phyloP scores from a whole-genome alignment of 164 flowering plant species.

The Piper betle region DNA sequence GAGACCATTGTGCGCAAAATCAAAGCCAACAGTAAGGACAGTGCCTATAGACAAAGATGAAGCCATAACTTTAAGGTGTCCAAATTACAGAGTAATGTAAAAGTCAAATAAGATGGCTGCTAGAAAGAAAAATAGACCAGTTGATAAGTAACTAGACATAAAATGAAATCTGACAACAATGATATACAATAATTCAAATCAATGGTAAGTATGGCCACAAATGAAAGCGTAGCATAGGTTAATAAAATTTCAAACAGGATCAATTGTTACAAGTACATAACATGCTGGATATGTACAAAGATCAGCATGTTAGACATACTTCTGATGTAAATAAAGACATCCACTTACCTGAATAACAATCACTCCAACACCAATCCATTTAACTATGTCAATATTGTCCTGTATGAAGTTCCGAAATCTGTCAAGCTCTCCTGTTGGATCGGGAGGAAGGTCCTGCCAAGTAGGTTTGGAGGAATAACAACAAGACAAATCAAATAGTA shows the following conservation, averaged over 20 bases:
- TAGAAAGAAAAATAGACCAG: too few species aligned
- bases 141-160: too few species aligned
- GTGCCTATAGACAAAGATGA: conserved; percentile 24
- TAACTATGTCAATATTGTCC: conserved; percentile 41
- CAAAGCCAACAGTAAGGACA: conserved; percentile 43
- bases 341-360: conserved; percentile 46
- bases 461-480: background rate
- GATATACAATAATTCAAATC: background rate
- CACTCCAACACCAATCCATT: conserved; percentile 60
- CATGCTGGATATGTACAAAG: background rate
- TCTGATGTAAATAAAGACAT: background rate
- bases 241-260: background rate
- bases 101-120: too few species aligned
- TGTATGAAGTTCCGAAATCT: conserved; percentile 39
- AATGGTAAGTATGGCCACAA: background rate
- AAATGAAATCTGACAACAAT: background rate
- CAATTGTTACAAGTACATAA: background rate
- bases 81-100: too few species aligned
- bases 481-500: background rate
- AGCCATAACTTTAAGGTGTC: background rate
- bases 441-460: conserved; percentile 63
- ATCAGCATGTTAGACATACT: too few species aligned
- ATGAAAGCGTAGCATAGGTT: background rate
- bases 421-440: conserved; percentile 74
- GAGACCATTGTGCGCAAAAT: conserved; percentile 53